These are phyloP conservation scores for Hevea brasiliensis DNA, from an alignment of 345 rosid species.

Conservation along the genomic window DNA sequence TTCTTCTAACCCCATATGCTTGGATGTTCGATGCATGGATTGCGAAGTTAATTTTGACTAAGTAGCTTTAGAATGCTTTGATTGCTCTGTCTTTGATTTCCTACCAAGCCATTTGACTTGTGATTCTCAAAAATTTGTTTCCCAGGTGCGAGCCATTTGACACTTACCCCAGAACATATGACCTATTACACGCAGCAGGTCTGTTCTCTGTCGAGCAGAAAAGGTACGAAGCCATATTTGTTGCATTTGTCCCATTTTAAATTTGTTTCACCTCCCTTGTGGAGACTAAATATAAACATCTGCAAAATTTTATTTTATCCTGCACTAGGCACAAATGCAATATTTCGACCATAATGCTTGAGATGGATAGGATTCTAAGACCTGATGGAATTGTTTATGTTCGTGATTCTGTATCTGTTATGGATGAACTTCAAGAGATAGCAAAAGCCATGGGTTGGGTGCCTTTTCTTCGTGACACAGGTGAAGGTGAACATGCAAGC, in stretches of 20 bases:
- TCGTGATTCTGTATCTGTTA: constrained; percentile 48
- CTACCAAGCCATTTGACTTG: background rate
- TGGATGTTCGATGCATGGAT: background rate
- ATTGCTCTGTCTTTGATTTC: background rate
- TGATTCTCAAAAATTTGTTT: constrained; percentile 6
- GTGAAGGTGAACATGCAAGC: constrained; percentile 65
- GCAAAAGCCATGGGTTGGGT: constrained; percentile 58
- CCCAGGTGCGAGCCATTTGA: constrained; percentile 67
- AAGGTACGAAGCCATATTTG: constrained; percentile 32
- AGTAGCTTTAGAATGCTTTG: background rate
- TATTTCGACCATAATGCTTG: constrained; percentile 53
- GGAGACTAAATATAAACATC: background rate
- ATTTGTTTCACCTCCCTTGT: background rate
- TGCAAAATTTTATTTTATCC: background rate
- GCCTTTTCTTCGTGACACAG: constrained; percentile 42
- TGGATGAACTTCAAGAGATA: constrained; percentile 45
- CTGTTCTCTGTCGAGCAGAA: constrained; percentile 59
- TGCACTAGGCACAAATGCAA: constrained; percentile 42
- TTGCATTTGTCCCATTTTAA: background rate
- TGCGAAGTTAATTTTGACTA: background rate
- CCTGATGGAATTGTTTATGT: constrained; percentile 56
- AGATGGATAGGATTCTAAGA: constrained; percentile 66
- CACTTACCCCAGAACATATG: constrained; percentile 67
- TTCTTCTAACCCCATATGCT: background rate
- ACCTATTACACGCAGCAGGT: constrained; percentile 60